Base-by-base conservation (phyloP, 768 basidiomycete species). In the Suillus variegatus region DNA sequence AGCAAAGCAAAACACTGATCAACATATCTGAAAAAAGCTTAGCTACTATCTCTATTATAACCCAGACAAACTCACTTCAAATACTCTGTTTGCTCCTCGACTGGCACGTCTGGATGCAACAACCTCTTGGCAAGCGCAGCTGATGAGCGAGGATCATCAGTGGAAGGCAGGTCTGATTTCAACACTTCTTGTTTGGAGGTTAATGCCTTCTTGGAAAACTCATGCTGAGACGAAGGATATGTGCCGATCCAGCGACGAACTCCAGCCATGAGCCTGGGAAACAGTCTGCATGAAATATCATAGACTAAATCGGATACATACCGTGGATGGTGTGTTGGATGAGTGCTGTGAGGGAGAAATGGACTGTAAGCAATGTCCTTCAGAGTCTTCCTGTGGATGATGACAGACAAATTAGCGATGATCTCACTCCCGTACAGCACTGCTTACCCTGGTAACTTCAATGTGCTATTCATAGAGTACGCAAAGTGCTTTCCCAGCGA, bases 381-480 rank as follows among this genome's bases (percentile, higher is more conserved):
- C 9, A 86, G 83, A 0, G 88, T 89, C 77, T 92, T 94, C 51
- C 91, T 93, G 68, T 28, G 65, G 13, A 28, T 28, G 25, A 25
- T 10, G 40, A 41, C 40, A 7, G 56, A 40, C 8, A 16, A 10
- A 22, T 28, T 41, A 60, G 57, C 22, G 13, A 18, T 12, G 28
- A 3, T 28, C 41, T 28, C 6, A 18, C 5, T 4, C 3, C 58
- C 28, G 40, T 25, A 60, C 6, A 20, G 25, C 10, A 60, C 66
- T 40, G 63, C 89, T 61, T 68, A 91, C 93, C 91, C 92, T 38
- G 92, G 91, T 2, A 94, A 81, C 73, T 92, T 93, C 58, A 91
- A 76, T 5, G 93, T 94, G 69, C 90, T 92, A 67, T 94, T 94
- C 90, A 96, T 95, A n/a, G 88, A 90, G 78, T 89, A 95, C 13